Base-by-base conservation (phyloP, 371 early-diverging fungal genomes). In the Syncephalastrum sp. region DNA sequence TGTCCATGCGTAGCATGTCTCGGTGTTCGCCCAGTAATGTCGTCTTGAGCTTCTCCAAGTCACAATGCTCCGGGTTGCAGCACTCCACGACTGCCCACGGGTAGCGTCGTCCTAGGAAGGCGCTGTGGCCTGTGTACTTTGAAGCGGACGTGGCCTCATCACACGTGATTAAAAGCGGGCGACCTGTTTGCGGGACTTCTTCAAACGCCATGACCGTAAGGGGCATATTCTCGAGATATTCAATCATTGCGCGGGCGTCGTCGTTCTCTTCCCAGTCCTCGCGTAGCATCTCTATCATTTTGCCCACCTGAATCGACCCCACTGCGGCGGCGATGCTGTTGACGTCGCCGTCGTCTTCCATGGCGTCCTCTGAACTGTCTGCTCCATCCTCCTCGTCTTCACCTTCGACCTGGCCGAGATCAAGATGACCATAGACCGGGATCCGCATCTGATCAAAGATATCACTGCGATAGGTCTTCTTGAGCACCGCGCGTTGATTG, bases 51-150 rank as follows among this genome's bases (percentile, higher is more conserved):
- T 66, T 63, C 1, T 58, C 64, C 64, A 98, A 89, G 67, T 96
- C 98, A 63, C 91, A 91, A 64, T 92, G 88, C 2, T 85, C 82
- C 59, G 91, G 88, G 58, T 91, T 85, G 57, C 74, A 71, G 57
- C 93, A 90, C 66, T 97, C 93, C 23, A 98, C 85, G 42, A 89
- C 71, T 43, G 99, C 99, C 99, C 99, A 99, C 10, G 96, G 94
- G 82, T 97, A 99, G 66, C 90, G 85, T 55, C 99, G 89, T 57
- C 98, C 98, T 3, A 76, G 53, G 13, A 67, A 17, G 0, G 53
- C 17, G 14, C 5, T 43, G 14, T 43, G 42, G 4, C 14, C 23
- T 5, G 27, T 24, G 42, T 27, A 19, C 12, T 42, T 19, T 23
- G 54, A 41, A 7, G 46, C 6, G n/a, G 47, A 38, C 16, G 41